Base-by-base conservation (phyloP, 176 grass and related monocot genomes). In the Typha latifolia region DNA sequence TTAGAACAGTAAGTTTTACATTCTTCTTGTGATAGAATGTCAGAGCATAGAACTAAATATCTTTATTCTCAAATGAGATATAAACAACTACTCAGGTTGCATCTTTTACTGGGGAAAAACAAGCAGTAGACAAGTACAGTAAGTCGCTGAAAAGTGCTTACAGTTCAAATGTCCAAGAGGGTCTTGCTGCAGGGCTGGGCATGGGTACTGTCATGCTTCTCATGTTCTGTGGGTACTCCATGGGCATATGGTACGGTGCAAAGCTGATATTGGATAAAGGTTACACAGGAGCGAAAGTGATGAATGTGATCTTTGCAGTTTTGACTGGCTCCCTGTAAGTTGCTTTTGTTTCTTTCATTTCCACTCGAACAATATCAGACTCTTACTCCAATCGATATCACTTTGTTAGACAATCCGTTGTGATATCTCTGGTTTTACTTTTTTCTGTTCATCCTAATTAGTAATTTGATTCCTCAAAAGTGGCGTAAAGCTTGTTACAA, bases 231-330 rank as follows among this genome's bases (percentile, higher is more conserved):
- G 95, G 95, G 59, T 99, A 99, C 71, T 99, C 95, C 14, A 64
- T 99, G 68, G 95, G 95, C 48, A 85, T 99, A 76, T 99, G 95
- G 95, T 99, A 90, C 13, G 95, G 95, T 5, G 89, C 89, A 12
- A 99, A 90, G 86, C 72, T 99, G 18, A 99, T 99, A 68, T 68
- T 99, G 71, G 70, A 87, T 32, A 99, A 80, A 65, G 68, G 70
- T 15, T 99, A 99, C 64, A 94, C 86, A 0, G 95, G 95, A 13
- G 89, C 89, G 49, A 82, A 93, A 63, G 95, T 99, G 72, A 94
- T 99, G 79, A 99, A 99, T 79, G 95, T 99, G 32, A 99, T 99
- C 66, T 90, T 99, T 64, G 95, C 95, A 13, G 90, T 99, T 63
- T 89, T 99, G 26, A 99, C 89, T 6, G 95, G 95, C 52, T 99